phyloP scores from a whole-genome alignment of 139 green algal genomes.

The Auxenochlorella protothecoides region DNA sequence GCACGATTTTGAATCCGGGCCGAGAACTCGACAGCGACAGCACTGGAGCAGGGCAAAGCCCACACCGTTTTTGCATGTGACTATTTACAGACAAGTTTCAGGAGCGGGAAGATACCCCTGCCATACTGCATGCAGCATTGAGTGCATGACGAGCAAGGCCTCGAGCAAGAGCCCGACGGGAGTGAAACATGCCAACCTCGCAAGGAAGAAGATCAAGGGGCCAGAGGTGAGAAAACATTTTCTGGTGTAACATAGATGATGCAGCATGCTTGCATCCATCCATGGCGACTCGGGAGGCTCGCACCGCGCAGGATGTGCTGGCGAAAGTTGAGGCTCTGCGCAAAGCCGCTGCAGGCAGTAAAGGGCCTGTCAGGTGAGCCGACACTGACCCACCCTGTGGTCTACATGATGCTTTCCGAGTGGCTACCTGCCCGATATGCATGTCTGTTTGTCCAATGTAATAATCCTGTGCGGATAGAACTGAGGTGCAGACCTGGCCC shows the following conservation, averaged over 20 bases:
- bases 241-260: too few relatives aligned
- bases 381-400: conserved; percentile 24
- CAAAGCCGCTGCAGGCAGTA: conserved; percentile 13
- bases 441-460: neutral
- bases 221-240: neutral
- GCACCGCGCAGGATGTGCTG: conserved; percentile 53
- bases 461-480: neutral
- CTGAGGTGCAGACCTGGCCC: too few relatives aligned
- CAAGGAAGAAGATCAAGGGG: neutral
- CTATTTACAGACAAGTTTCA: too few relatives aligned
- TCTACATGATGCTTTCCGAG: neutral
- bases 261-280: neutral
- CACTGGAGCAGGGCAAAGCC: too few relatives aligned
- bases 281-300: neutral
- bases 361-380: conserved; percentile 30
- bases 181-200: neutral
- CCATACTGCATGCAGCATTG: too few relatives aligned
- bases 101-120: too few relatives aligned
- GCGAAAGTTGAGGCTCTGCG: conserved; percentile 36
- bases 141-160: too few relatives aligned
- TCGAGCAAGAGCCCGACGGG: too few relatives aligned
- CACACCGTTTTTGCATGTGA: too few relatives aligned
- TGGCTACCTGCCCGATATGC: neutral
- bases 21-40: too few relatives aligned
- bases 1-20: too few relatives aligned